phyloP scores from a whole-genome alignment of 2,329 filamentous ascomycete species.

The Elsinoe batatas region DNA sequence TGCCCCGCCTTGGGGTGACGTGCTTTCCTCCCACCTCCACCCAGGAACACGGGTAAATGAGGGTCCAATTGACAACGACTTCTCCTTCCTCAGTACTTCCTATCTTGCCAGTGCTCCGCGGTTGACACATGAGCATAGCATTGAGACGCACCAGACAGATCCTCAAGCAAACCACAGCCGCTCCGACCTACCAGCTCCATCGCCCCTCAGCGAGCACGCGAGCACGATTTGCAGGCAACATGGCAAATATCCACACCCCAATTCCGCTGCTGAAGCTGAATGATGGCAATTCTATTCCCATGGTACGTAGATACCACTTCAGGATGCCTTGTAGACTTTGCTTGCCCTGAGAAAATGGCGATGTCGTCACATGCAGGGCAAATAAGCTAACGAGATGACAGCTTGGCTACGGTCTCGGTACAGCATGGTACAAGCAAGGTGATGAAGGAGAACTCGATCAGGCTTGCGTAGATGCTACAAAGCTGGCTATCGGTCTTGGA shows the following conservation, averaged over 20 bases:
- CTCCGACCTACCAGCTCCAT: not conserved
- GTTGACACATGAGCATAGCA: not conserved
- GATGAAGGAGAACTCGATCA: constrained; percentile 46
- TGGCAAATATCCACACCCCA: constrained; percentile 35
- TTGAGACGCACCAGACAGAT: not conserved
- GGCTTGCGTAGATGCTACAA: constrained; percentile 44
- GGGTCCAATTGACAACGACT: not conserved
- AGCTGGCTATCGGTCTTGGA: constrained; percentile 57
- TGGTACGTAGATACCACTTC: constrained; percentile 40
- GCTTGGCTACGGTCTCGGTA: constrained; percentile 65
- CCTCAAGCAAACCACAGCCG: not conserved
- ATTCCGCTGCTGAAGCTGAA: constrained; percentile 60
- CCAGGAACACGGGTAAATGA: too few species aligned
- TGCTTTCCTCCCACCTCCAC: too few species aligned
- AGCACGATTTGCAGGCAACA: constrained; percentile 17
- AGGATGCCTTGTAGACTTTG: not conserved
- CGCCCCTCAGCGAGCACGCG: not conserved
- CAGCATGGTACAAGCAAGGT: constrained; percentile 51
- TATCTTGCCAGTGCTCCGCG: not conserved
- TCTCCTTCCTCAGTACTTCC: not conserved
- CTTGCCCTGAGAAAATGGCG: not conserved
- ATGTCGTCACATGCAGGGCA: not conserved
- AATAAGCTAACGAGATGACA: constrained; percentile 23
- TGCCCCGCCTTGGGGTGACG: too few species aligned
- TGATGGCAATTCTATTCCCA: constrained; percentile 62